A percentile compares a stretch with the other conserved stretches of the same genome.
These are phyloP conservation scores for Kandelia obovata DNA, from an alignment of 345 rosid genomes.

Conservation along the genomic window DNA sequence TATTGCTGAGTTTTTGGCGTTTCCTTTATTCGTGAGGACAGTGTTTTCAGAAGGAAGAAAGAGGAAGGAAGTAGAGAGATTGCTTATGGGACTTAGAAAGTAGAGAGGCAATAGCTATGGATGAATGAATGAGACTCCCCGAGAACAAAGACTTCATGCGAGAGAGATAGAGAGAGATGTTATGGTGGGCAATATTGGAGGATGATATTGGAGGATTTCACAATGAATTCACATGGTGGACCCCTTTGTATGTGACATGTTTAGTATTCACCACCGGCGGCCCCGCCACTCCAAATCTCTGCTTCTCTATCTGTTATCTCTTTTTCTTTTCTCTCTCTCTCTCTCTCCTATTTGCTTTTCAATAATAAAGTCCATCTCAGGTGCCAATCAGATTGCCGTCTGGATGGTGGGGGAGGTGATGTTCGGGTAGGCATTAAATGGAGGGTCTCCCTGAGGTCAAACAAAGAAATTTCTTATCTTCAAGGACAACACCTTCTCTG, in stretches of 20 bases:
- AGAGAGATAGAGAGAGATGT: neutral
- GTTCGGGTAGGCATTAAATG: neutral
- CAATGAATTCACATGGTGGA: constrained; percentile 21
- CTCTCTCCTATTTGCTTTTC: neutral
- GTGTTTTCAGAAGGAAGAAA: neutral
- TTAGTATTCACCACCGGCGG: constrained; percentile 31
- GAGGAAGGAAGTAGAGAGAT: neutral
- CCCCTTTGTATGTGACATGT: constrained; percentile 13
- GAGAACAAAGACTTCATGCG: neutral
- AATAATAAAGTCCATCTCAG: neutral
- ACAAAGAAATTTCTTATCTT: neutral
- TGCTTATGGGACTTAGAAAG: constrained; percentile 18
- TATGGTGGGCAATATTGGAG: neutral
- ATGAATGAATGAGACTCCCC: neutral
- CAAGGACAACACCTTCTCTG: neutral
- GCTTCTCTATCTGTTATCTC: too few relatives aligned
- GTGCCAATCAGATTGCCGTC: neutral
- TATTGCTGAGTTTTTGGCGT: neutral
- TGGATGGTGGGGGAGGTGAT: neutral
- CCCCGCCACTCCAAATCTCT: constrained; percentile 19
- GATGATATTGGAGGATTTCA: neutral
- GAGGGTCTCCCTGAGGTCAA: neutral
- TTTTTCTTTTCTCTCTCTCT: neutral
- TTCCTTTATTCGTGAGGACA: constrained; percentile 13
- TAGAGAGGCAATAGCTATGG: constrained; percentile 5